A percentile compares a stretch with the other conserved stretches of the same genome.
Evolutionary conservation across 805 yeast species (phyloP).

Genomic region (Lipomyces yamadae): DNA sequence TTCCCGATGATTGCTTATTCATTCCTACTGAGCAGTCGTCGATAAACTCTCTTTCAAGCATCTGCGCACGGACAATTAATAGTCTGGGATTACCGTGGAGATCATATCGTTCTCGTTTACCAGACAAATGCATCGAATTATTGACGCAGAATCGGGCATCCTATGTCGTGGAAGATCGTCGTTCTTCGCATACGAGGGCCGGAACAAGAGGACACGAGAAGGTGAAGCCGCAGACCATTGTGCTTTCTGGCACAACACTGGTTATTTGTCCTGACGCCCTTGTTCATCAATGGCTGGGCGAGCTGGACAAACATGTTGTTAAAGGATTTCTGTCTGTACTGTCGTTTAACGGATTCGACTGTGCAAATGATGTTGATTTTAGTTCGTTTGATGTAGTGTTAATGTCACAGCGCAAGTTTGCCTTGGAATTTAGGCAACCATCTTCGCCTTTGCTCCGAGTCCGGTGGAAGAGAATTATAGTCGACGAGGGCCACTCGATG

Average conservation of each 20-base stretch:
- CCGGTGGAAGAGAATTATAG: slow-evolving; percentile 70
- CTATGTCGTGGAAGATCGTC: slow-evolving; percentile 47
- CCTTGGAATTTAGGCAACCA: slow-evolving; percentile 46
- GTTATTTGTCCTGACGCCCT: slow-evolving; percentile 70
- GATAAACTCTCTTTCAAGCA: slow-evolving; percentile 46
- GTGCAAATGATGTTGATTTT: slow-evolving; percentile 44
- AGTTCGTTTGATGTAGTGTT: slow-evolving; percentile 59
- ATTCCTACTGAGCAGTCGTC: slow-evolving; percentile 36
- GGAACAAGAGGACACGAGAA: slow-evolving; percentile 28
- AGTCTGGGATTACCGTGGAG: slow-evolving; percentile 65
- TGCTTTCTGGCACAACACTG: slow-evolving; percentile 59
- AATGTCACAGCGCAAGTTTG: slow-evolving; percentile 55
- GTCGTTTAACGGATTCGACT: slow-evolving; percentile 9
- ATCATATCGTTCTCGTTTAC: slow-evolving; percentile 51
- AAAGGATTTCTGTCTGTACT: slow-evolving; percentile 48
- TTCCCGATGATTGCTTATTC: slow-evolving; percentile 46
- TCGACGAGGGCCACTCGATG: slow-evolving; percentile 79
- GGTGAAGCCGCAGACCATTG: slow-evolving; percentile 44
- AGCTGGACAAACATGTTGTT: slow-evolving; percentile 60
- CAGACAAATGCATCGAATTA: slow-evolving; percentile 49
- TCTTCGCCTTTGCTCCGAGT: slow-evolving; percentile 50
- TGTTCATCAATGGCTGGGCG: slow-evolving; percentile 67
- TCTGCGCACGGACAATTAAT: slow-evolving; percentile 53
- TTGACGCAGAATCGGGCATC: slow-evolving; percentile 53
- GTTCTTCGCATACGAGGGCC: slow-evolving; percentile 6